These are phyloP conservation scores for Auricularia heimuer DNA, from an alignment of 768 basidiomycete species.

Conservation along the genomic window DNA sequence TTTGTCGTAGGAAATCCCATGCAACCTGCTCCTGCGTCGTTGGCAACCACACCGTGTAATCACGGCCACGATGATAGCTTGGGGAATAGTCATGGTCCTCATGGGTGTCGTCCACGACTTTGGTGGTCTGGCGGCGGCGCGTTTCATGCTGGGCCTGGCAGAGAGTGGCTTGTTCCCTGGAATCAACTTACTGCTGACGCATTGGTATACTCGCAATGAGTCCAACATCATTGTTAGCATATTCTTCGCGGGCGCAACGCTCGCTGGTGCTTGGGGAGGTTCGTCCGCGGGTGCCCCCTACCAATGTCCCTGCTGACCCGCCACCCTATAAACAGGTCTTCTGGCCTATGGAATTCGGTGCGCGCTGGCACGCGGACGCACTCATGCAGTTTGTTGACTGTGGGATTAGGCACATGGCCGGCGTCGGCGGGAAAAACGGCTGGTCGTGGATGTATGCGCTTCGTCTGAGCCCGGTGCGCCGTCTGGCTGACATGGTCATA, in stretches of 20 bases:
- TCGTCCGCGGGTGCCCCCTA: background rate
- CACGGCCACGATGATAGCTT: constrained; percentile 13
- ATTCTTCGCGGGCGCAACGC: constrained; percentile 23
- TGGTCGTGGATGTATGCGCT: constrained; percentile 18
- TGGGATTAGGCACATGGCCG: constrained; percentile 18
- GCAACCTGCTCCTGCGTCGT: constrained; percentile 13
- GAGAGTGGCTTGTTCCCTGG: constrained; percentile 19
- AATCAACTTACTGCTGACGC: constrained; percentile 19
- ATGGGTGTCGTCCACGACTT: constrained; percentile 1
- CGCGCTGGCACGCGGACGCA: too few species aligned
- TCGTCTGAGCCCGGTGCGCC: background rate
- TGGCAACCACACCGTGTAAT: constrained; percentile 14
- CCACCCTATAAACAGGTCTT: constrained; percentile 11
- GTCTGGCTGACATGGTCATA: background rate
- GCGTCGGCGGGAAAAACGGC: constrained; percentile 13
- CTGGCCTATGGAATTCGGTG: constrained; percentile 18
- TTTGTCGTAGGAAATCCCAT: constrained; percentile 8
- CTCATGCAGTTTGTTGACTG: constrained; percentile 14
- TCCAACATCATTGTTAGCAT: constrained; percentile 15
- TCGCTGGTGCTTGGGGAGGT: constrained; percentile 11
- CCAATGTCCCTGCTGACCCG: background rate
- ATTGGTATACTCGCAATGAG: constrained; percentile 21
- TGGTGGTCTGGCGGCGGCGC: background rate
- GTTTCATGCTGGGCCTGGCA: background rate
- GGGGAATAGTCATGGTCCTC: constrained; percentile 11